These are phyloP conservation scores for Lecanicillium sp. DNA, from an alignment of 2,329 filamentous ascomycete genomes.

Conservation along the genomic window DNA sequence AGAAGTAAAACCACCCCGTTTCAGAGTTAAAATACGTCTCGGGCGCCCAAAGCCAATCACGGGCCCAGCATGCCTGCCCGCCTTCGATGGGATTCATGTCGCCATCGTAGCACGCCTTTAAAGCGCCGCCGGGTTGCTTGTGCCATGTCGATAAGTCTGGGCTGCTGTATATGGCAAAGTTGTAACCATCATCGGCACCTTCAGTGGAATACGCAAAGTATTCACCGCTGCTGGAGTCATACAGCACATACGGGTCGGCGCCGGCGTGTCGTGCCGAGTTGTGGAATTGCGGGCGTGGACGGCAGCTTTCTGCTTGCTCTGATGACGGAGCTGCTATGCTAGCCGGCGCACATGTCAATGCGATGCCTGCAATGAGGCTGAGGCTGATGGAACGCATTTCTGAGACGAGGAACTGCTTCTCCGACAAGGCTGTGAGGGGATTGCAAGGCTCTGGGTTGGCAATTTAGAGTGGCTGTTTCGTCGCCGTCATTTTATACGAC, in stretches of 20 bases:
- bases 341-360: too few species aligned
- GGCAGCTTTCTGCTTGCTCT: too few species aligned
- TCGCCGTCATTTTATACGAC: too few species aligned
- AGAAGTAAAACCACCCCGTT: constrained; percentile 29
- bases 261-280: constrained; percentile 23
- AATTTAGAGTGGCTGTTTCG: too few species aligned
- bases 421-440: too few species aligned
- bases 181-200: constrained; percentile 21
- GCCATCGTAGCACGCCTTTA: constrained; percentile 23
- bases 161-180: constrained; percentile 27
- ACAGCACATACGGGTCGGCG: constrained; percentile 24
- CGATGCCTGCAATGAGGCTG: too few species aligned
- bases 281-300: constrained; percentile 20
- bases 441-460: too few species aligned
- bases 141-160: constrained; percentile 27
- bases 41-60: constrained; percentile 27
- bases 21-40: constrained; percentile 26
- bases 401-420: too few species aligned
- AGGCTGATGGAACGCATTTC: too few species aligned
- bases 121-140: constrained; percentile 21
- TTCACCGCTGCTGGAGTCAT: constrained; percentile 18
- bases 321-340: too few species aligned
- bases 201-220: constrained; percentile 28
- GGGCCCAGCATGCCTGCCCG: constrained; percentile 26
- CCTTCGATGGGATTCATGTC: constrained; percentile 18